A percentile compares a stretch with the other conserved stretches of the same genome.
phyloP scores from a whole-genome alignment of 371 early-diverging fungal species.

The Chytridium lagenaria region DNA sequence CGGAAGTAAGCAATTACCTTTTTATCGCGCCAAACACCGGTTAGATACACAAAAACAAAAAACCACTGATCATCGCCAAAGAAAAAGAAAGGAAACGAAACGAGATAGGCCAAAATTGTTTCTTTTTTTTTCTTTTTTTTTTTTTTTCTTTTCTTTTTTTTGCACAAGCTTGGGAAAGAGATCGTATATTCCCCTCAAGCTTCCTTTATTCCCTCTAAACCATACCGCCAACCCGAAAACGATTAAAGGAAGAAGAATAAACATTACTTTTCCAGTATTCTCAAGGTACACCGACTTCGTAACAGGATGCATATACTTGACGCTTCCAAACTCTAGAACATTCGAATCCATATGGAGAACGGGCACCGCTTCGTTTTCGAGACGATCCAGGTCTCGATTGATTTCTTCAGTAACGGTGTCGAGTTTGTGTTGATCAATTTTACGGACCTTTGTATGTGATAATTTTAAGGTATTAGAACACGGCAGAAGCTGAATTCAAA shows the following conservation, averaged over 20 bases:
- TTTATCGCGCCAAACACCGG: too few species aligned
- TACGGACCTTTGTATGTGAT: slow-evolving; percentile 48
- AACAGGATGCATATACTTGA: slow-evolving; percentile 69
- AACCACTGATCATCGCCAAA: too few species aligned
- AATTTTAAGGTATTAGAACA: slow-evolving; percentile 32
- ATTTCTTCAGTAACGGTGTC: slow-evolving; percentile 63
- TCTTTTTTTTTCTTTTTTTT: too few species aligned
- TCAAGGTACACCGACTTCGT: slow-evolving; percentile 64
- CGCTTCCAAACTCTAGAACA: slow-evolving; percentile 76
- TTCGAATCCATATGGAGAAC: slow-evolving; percentile 68
- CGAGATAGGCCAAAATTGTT: too few species aligned
- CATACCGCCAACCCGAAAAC: too few species aligned
- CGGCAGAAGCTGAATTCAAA: neutral
- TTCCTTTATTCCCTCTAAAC: too few species aligned
- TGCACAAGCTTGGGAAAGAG: too few species aligned
- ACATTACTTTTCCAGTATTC: slow-evolving; percentile 75
- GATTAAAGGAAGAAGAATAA: neutral
- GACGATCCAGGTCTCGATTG: slow-evolving; percentile 73
- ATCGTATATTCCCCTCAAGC: too few species aligned
- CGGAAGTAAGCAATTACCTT: slow-evolving; percentile 70
- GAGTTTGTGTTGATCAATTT: slow-evolving; percentile 63
- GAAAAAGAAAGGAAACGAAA: too few species aligned
- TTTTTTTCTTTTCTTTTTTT: too few species aligned
- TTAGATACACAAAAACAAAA: too few species aligned
- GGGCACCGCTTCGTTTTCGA: slow-evolving; percentile 81